Evolutionary conservation across 768 basidiomycete species (phyloP), one percentile per base, ranked within the genome.

Genomic region (Trametes elegans): DNA sequence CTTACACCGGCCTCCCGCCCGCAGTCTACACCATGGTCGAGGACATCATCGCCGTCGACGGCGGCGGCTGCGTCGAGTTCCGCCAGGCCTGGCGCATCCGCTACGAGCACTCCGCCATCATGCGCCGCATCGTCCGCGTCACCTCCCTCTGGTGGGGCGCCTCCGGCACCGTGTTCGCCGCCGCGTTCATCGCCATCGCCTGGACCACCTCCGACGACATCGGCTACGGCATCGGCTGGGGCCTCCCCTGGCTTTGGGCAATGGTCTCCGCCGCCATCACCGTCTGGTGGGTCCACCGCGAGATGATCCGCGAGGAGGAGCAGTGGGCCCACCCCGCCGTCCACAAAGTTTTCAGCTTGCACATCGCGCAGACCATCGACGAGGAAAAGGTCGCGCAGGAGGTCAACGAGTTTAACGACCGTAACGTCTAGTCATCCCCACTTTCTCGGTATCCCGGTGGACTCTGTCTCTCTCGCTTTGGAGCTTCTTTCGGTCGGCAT

Each of bases 41-140:
- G 50, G 68, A 70, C 57, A 50, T 70, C 59, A 58, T 70, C 44
- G 67, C 68, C 28, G 68, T 70, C 34, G 68, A 70, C 48, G 68
- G 68, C 32, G 66, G 67, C 26, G 68, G 67, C 43, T 62, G 67
- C 41, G 61, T 64, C 49, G 63, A 63, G 49, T 70, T 70, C 61
- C 68, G 66, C 6, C 64, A 70, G 55, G 68, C 67, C 5, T 70
- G 68, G 68, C 67, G 67, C 14, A 62, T 63, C 28, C 63, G 66
- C 23, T 69, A 69, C 60, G 66, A 69, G 52, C 51, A 63, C 23
- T 66, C 65, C 7, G 42, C 49, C 21, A 60, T 68, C 40, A 68
- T 69, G 57, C 63, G 68, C 28, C 59, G 53, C 24, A 56, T 66
- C 35, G 49, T 67, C n/a, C 65, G 68, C 29, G 44, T 52, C 47